These are phyloP conservation scores for Leccinum subspadiceum DNA, from an alignment of 1,284 basidiomycete species.

Conservation along the genomic window DNA sequence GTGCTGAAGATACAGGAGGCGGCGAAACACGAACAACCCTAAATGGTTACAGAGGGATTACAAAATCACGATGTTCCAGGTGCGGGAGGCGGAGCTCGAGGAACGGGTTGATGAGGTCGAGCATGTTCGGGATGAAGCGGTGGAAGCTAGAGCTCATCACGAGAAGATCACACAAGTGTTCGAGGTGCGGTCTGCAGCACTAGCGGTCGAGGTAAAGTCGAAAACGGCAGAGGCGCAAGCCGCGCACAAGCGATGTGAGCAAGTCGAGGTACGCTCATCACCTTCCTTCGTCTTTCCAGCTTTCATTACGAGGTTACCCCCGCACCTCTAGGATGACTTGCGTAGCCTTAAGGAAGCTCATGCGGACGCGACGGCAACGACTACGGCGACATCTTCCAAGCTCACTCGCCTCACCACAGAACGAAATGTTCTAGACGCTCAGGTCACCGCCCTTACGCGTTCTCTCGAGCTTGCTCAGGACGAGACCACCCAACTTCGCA, in stretches of 20 bases:
- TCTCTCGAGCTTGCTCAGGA: conserved; percentile 56
- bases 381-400: conserved; percentile 46
- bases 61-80: conserved; percentile 62
- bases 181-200: conserved; percentile 33
- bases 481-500: conserved; percentile 51
- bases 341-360: conserved; percentile 45
- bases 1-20: conserved; percentile 52
- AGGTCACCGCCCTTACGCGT: conserved; percentile 52
- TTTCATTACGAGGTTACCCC: neutral
- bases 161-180: conserved; percentile 29
- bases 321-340: conserved; percentile 39
- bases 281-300: neutral
- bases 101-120: conserved; percentile 45
- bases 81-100: conserved; percentile 58
- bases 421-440: conserved; percentile 53
- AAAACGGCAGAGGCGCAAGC: conserved; percentile 37
- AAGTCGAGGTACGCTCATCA: conserved; percentile 39
- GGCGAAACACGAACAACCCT: conserved; percentile 50
- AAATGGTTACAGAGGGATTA: conserved; percentile 58
- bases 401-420: conserved; percentile 57
- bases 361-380: conserved; percentile 45
- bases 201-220: conserved; percentile 38
- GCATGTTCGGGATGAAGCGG: conserved; percentile 38
- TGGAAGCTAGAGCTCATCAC: conserved; percentile 30
- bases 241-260: conserved; percentile 42